Conservation (phyloP, 75 land plant species). For the Sequoia sempervirens region DNA sequence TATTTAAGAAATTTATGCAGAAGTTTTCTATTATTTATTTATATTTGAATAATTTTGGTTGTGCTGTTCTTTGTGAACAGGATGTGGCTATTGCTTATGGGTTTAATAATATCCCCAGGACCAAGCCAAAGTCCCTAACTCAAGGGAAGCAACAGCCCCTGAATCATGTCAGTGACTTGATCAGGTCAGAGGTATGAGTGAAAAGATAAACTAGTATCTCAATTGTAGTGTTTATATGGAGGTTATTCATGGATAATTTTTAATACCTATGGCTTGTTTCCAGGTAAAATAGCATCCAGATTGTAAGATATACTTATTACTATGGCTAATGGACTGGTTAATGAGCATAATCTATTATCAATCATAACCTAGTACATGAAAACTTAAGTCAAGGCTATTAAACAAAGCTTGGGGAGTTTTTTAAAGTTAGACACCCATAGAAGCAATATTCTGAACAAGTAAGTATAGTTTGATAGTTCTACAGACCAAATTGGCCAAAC, state of each 20-base stretch:
- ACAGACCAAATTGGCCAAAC: not conserved
- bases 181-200: conserved; percentile 69
- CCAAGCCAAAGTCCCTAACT: conserved; percentile 42
- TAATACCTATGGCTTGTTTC: not conserved
- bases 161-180: conserved; percentile 61
- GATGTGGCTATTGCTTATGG: conserved; percentile 98
- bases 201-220: not conserved
- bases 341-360: not conserved
- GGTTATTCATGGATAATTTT: not conserved
- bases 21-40: conserved; percentile 1
- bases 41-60: not conserved
- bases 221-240: not conserved
- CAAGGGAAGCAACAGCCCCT: conserved; percentile 67
- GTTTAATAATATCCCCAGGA: conserved; percentile 71
- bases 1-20: not conserved
- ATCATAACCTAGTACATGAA: not conserved
- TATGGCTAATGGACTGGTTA: not conserved
- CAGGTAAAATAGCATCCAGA: not conserved
- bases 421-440: not conserved
- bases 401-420: not conserved
- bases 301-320: not conserved
- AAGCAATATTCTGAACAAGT: not conserved
- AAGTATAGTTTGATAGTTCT: not conserved
- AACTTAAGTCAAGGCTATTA: not conserved
- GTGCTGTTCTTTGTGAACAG: conserved; percentile 25